Evolutionary conservation across 768 basidiomycete species (phyloP), one percentile per base, ranked within the genome.

Genomic region (Lentinula guzmanii): DNA sequence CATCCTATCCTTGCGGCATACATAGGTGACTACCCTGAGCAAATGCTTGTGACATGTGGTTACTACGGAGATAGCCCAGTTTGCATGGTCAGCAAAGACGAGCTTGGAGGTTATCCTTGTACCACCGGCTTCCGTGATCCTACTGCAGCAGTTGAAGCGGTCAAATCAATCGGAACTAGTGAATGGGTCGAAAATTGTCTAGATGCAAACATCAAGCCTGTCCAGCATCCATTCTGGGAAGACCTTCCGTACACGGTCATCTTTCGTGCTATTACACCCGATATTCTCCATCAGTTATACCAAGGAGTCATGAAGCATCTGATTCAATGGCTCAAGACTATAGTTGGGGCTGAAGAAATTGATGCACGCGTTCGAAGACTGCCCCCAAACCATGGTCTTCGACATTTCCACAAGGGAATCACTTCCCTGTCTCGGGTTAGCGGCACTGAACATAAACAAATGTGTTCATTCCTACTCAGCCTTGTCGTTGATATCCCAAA

Each of bases 321-420:
- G 24, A 24, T 24, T 24, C 24, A 24, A 24, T 24, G 24, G 24
- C 24, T 24, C 24, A 24, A 24, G 24, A 24, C 24, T 24, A 24
- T 24, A 24, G 24, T 24, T 24, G 24, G 24, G 24, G 24, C 24
- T 24, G 24, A 24, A 24, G 24, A 24, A 24, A 24, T 24, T 24
- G 24, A 24, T 24, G 24, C 24, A 24, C 24, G 24, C 24, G 24
- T 24, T 24, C 2, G 24, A 24, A 24, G 24, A 24, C 24, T 24
- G 4, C 73, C 71, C 24, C 67, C 66, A 1, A 72, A 71, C 52
- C 67, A 73, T 51, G 65, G 69, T n/a, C 57, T 72, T 15, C 69
- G 66, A 0, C 42, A 67, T 1, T 76, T 76, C 60, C 54, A 61
- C 6, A 69, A 71, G 16, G 74, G 74, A 0, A 71, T 75, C 31